Percentiles rank a stretch among this genome's conserved stretches.
Conservation (phyloP, 164 flowering plant genomes). For the Chimonanthus praecox region DNA sequence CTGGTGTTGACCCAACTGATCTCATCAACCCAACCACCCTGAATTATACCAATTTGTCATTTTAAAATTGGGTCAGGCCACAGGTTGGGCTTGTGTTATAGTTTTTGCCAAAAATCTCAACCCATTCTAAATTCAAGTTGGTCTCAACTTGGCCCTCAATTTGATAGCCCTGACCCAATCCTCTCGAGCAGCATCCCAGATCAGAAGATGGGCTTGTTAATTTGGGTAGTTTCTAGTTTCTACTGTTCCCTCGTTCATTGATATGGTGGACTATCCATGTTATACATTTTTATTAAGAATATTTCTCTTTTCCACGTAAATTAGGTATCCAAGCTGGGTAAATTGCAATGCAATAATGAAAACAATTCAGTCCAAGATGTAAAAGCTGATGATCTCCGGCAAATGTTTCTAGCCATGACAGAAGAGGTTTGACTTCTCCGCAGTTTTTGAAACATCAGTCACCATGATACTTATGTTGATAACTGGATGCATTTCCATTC, state of each 20-base stretch:
- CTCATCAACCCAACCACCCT: too few species aligned
- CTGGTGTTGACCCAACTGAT: too few species aligned
- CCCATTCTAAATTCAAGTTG: too few species aligned
- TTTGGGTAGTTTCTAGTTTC: too few species aligned
- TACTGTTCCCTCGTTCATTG: not conserved
- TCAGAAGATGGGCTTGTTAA: too few species aligned
- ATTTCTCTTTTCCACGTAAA: constrained; percentile 5
- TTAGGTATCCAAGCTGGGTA: constrained; percentile 96
- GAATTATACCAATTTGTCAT: too few species aligned
- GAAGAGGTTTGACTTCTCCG: constrained; percentile 57
- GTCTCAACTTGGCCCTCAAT: too few species aligned
- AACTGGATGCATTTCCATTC: constrained; percentile 2
- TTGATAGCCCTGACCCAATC: too few species aligned
- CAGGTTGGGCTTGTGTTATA: too few species aligned
- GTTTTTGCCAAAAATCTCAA: too few species aligned
- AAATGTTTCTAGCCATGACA: constrained; percentile 99
- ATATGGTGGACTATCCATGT: not conserved
- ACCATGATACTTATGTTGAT: not conserved
- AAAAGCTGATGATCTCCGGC: constrained; percentile 94
- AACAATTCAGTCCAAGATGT: constrained; percentile 81
- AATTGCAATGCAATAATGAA: constrained; percentile 64
- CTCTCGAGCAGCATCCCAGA: too few species aligned
- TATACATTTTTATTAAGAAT: not conserved
- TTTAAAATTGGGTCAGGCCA: too few species aligned
- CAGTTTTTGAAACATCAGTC: not conserved